These are phyloP conservation scores for Umbilicaria muhlenbergii DNA, from an alignment of 495 filamentous ascomycete genomes.

Conservation along the genomic window DNA sequence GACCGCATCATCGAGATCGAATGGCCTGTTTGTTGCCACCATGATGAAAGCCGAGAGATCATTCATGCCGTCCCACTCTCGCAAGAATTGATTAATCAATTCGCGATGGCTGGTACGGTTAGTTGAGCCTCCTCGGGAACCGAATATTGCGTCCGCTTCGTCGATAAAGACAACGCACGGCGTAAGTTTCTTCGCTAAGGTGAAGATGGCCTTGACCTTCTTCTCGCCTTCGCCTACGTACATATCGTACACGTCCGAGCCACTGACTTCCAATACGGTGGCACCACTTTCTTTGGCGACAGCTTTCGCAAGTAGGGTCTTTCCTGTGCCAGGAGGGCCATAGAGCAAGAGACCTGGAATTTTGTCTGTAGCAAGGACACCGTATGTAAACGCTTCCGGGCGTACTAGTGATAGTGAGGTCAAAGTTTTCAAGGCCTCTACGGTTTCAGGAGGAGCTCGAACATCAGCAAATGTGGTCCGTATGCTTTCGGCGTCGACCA, in stretches of 20 bases:
- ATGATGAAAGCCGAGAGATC: slow-evolving; percentile 86
- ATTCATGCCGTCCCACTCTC: slow-evolving; percentile 95
- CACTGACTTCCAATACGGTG: slow-evolving; percentile 59
- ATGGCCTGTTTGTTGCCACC: slow-evolving; percentile 95
- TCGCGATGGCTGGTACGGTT: slow-evolving; percentile 60
- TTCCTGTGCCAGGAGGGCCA: slow-evolving; percentile 90
- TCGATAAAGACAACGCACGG: slow-evolving; percentile 95
- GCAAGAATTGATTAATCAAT: slow-evolving; percentile 91
- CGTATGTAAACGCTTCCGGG: slow-evolving; percentile 91
- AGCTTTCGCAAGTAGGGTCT: slow-evolving; percentile 88
- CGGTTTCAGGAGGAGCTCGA: slow-evolving; percentile 63
- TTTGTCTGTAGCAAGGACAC: slow-evolving; percentile 79
- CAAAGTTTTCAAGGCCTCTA: slow-evolving; percentile 76
- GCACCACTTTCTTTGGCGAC: slow-evolving; percentile 90
- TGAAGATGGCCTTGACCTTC: slow-evolving; percentile 88
- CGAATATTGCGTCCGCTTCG: slow-evolving; percentile 86
- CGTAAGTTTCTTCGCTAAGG: slow-evolving; percentile 76
- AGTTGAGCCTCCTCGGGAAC: slow-evolving; percentile 41
- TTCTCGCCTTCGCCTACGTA: slow-evolving; percentile 95
- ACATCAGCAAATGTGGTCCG: slow-evolving; percentile 76
- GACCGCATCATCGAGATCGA: slow-evolving; percentile 90
- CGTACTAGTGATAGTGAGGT: slow-evolving; percentile 77
- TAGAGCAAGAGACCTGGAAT: slow-evolving; percentile 86
- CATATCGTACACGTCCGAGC: slow-evolving; percentile 83
- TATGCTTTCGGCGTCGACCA: slow-evolving; percentile 67